Conservation (phyloP, 768 basidiomycete genomes). For the Gloeophyllum trabeum region DNA sequence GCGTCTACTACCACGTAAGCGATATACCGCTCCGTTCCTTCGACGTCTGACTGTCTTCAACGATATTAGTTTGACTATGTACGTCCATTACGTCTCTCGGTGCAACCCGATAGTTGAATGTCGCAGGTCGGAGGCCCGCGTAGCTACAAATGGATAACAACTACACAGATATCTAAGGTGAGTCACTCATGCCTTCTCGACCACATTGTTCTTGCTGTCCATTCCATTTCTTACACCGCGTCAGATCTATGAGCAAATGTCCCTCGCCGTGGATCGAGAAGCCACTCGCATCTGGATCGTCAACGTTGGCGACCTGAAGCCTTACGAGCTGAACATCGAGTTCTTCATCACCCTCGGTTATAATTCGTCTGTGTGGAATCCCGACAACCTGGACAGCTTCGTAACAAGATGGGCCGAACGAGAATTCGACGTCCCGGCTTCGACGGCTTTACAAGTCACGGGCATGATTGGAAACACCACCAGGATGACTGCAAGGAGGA, state of each 20-base stretch:
- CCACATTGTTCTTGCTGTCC: neutral
- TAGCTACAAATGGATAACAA: constrained; percentile 66
- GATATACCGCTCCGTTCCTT: constrained; percentile 2
- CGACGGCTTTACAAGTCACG: constrained; percentile 30
- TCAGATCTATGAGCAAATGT: constrained; percentile 62
- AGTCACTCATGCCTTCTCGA: neutral
- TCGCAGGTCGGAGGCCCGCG: constrained; percentile 49
- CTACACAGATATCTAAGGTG: constrained; percentile 12
- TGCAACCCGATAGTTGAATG: too few relatives aligned
- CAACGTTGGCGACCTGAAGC: constrained; percentile 71
- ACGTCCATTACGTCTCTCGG: constrained; percentile 6
- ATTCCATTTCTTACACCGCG: constrained; percentile 11
- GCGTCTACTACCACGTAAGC: constrained; percentile 56
- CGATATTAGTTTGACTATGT: constrained; percentile 35
- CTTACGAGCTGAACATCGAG: constrained; percentile 60
- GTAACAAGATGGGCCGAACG: constrained; percentile 49
- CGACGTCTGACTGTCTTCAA: neutral
- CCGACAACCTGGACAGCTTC: constrained; percentile 39
- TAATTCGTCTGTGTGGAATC: constrained; percentile 45
- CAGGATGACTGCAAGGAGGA: constrained; percentile 44
- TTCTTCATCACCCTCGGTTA: constrained; percentile 58
- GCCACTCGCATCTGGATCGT: constrained; percentile 57
- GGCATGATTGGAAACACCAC: constrained; percentile 46
- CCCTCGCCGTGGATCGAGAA: constrained; percentile 45
- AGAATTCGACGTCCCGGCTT: constrained; percentile 40